Evolutionary conservation across 352 stramenopile genomes (phyloP), one percentile per base, ranked within the genome.

Genomic region (Phytophthora citrophthora): DNA sequence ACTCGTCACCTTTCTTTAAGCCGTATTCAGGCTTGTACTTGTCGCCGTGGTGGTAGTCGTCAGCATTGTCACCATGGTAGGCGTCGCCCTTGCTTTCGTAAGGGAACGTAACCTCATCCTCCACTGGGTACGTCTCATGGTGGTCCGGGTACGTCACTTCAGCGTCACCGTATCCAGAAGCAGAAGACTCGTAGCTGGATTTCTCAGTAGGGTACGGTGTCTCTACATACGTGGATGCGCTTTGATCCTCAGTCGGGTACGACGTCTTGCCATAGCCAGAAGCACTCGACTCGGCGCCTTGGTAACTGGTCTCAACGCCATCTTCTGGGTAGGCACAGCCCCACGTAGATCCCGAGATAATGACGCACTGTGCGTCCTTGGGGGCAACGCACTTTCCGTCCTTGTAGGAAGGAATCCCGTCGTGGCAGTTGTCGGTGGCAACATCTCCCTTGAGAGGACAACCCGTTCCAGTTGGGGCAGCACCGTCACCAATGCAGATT

Each of bases 371-470:
- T 0, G 75, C 57, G 47, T 82, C 70, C 50, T 73, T 60, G 7
- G 65, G 62, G 0, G 70, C 69, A 5, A 70, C 15, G 32, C 77
- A 87, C 40, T 61, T 15, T 34, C 52, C 57, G 32, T 62, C 64
- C 24, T 79, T 61, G 54, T 65, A 89, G 15, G 75, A 83, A 13
- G 73, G 54, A 5, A 89, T 60, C 16, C 67, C 67, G 39, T 69
- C 59, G 31, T 71, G 15, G 32, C 64, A 74, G 44, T 68, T 45
- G 15, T 54, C 61, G 15, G 27, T 71, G 29, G 66, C 70, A 23
- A 64, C 49, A 11, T 79, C 67, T 18, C 67, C 66, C 48, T 79
- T 71, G 6, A 72, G 20, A 8, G 67, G 67, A 45, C 72, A 79
- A 13, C 63, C 68, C 13, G 45, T 75, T 46, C 64, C 64, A 52